A percentile compares a stretch with the other conserved stretches of the same genome.
Evolutionary conservation across 768 basidiomycete genomes (phyloP).

Genomic region (Russula virescens): DNA sequence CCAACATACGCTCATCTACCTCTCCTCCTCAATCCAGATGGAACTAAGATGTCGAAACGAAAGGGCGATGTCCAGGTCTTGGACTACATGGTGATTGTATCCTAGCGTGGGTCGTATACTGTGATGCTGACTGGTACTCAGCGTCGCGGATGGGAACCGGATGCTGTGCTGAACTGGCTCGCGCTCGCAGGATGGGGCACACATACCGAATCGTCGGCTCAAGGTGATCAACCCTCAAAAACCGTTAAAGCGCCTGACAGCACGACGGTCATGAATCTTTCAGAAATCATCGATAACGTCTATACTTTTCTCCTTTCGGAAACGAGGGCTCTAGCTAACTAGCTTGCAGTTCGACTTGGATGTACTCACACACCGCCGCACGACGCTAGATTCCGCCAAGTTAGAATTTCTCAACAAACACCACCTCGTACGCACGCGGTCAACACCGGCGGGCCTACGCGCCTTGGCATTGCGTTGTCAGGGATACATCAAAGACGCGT

Average conservation of each 20-base stretch:
- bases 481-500: constrained; percentile 46
- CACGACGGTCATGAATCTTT: constrained; percentile 52
- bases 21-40: constrained; percentile 82
- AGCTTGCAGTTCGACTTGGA: constrained; percentile 63
- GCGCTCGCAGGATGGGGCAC: constrained; percentile 92
- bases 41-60: constrained; percentile 92
- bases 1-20: constrained; percentile 92
- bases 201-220: constrained; percentile 33
- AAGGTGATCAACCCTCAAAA: constrained; percentile 26
- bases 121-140: constrained; percentile 29
- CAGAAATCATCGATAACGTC: constrained; percentile 64
- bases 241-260: constrained; percentile 50
- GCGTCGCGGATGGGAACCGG: constrained; percentile 86
- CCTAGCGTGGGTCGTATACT: background rate
- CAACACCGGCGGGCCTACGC: constrained; percentile 45
- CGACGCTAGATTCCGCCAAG: constrained; percentile 73
- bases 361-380: constrained; percentile 73
- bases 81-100: constrained; percentile 68
- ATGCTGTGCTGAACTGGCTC: constrained; percentile 87
- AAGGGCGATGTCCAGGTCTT: constrained; percentile 83
- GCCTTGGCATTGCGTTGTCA: constrained; percentile 51
- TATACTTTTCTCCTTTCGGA: constrained; percentile 12
- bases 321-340: background rate
- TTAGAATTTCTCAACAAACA: constrained; percentile 87
- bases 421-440: constrained; percentile 58